A percentile compares a stretch with the other conserved stretches of the same genome.
phyloP scores from a whole-genome alignment of 2,329 filamentous ascomycete genomes.

The Cladosporium sphaerospermum region DNA sequence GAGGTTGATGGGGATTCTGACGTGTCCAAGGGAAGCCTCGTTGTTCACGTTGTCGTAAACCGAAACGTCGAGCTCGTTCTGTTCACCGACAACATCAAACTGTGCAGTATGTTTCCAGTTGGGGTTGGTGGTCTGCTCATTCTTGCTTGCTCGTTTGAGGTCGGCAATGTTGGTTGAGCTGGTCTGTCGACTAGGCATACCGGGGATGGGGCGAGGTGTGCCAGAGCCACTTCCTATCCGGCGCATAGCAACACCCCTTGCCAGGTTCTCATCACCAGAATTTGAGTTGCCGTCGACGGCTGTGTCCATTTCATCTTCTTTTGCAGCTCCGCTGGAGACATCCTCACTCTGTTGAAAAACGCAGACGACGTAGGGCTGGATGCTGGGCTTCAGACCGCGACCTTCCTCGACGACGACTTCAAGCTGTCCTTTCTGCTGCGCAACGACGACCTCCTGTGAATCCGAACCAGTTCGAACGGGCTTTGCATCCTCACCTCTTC shows the following conservation, averaged over 20 bases:
- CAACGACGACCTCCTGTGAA: conserved; percentile 50
- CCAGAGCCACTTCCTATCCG: conserved; percentile 71
- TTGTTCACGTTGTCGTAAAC: conserved; percentile 82
- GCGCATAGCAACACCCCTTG: conserved; percentile 43
- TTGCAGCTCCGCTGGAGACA: conserved; percentile 74
- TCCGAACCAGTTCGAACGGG: conserved; percentile 28
- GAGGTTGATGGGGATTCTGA: conserved; percentile 69
- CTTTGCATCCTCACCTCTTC: conserved; percentile 25
- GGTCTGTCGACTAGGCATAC: conserved; percentile 84
- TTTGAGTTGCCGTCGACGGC: conserved; percentile 19
- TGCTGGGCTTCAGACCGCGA: conserved; percentile 70
- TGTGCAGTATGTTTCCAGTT: conserved; percentile 93
- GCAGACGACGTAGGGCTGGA: conserved; percentile 90
- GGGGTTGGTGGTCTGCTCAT: conserved; percentile 68
- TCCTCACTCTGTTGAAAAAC: conserved; percentile 96
- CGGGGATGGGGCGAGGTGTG: conserved; percentile 86
- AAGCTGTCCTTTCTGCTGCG: conserved; percentile 75
- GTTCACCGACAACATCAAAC: conserved; percentile 90
- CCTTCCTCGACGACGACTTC: conserved; percentile 85
- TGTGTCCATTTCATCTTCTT: conserved; percentile 48
- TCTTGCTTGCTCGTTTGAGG: conserved; percentile 37
- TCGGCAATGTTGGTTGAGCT: conserved; percentile 84
- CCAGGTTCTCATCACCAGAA: conserved; percentile 51
- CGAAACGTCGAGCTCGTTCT: conserved; percentile 85
- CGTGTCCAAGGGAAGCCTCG: conserved; percentile 87